Conservation (phyloP, 1,139 yeast species). For the Magnusiomyces magnusii region DNA sequence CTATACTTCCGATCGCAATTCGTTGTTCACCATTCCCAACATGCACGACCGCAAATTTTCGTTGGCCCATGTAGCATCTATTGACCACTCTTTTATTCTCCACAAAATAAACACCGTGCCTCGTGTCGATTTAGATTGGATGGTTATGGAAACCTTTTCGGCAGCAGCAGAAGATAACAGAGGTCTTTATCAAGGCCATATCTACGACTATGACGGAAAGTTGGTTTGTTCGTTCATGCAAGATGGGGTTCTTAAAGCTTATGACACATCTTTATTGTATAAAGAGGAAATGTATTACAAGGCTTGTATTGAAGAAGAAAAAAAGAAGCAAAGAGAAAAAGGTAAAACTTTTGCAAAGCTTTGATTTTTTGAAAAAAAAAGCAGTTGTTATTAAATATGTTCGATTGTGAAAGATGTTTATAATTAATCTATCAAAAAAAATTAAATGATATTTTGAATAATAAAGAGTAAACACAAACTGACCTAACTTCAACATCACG, state of each 20-base stretch:
- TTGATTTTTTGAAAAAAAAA: no score
- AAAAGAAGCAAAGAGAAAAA: background rate
- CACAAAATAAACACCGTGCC: constrained; percentile 24
- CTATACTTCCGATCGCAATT: constrained; percentile 32
- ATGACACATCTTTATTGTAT: background rate
- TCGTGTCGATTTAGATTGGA: constrained; percentile 26
- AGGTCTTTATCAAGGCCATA: constrained; percentile 32
- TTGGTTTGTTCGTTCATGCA: constrained; percentile 32
- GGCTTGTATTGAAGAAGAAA: background rate
- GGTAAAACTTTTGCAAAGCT: background rate
- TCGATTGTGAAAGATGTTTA: no score
- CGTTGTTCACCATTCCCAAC: constrained; percentile 30
- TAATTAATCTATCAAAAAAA: no score
- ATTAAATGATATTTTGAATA: no score
- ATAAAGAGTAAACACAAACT: no score
- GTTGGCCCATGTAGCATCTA: constrained; percentile 26
- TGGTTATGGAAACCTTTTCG: constrained; percentile 31
- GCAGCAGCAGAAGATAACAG: constrained; percentile 28
- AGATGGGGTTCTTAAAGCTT: constrained; percentile 29
- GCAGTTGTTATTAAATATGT: no score
- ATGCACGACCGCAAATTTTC: constrained; percentile 23
- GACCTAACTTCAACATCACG: no score
- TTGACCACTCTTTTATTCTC: constrained; percentile 30
- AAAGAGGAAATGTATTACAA: background rate
- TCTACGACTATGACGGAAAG: constrained; percentile 22